These are phyloP conservation scores for Calcarisporium arbuscula DNA, from an alignment of 2,329 filamentous ascomycete genomes.

Conservation along the genomic window DNA sequence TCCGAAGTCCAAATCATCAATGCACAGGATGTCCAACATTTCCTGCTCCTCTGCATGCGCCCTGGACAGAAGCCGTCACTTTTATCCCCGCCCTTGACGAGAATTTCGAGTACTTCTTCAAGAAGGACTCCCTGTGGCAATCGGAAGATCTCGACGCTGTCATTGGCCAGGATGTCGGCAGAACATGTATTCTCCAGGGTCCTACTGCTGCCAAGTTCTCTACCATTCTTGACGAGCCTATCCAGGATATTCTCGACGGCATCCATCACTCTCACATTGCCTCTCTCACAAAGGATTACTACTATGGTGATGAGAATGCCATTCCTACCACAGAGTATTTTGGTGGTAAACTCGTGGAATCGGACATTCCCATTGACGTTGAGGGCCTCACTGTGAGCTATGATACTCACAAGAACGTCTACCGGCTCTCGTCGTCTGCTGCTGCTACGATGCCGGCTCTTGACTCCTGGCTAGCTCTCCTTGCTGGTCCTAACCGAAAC, in stretches of 20 bases:
- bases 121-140: slow-evolving; percentile 99
- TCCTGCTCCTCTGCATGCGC: slow-evolving; percentile 85
- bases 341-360: slow-evolving; percentile 74
- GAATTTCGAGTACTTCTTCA: slow-evolving; percentile 99
- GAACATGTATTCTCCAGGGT: slow-evolving; percentile 93
- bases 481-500: slow-evolving; percentile 79
- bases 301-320: slow-evolving; percentile 62
- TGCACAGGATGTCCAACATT: slow-evolving; percentile 96
- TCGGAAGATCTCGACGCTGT: slow-evolving; percentile 96
- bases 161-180: slow-evolving; percentile 89
- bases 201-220: slow-evolving; percentile 90
- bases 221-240: slow-evolving; percentile 82
- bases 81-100: slow-evolving; percentile 95
- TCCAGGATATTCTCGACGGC: slow-evolving; percentile 88
- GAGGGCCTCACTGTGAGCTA: slow-evolving; percentile 82
- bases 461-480: slow-evolving; percentile 79
- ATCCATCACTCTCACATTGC: slow-evolving; percentile 87
- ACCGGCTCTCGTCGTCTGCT: slow-evolving; percentile 72
- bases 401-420: slow-evolving; percentile 71
- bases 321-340: slow-evolving; percentile 93
- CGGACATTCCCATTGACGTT: slow-evolving; percentile 66
- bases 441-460: slow-evolving; percentile 68
- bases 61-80: slow-evolving; percentile 89
- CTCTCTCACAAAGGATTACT: slow-evolving; percentile 71
- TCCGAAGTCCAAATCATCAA: slow-evolving; percentile 90